Percentiles rank a stretch among this genome's conserved stretches.
phyloP scores from a whole-genome alignment of 2,329 filamentous ascomycete genomes.

The Ampelomyces quisqualis region DNA sequence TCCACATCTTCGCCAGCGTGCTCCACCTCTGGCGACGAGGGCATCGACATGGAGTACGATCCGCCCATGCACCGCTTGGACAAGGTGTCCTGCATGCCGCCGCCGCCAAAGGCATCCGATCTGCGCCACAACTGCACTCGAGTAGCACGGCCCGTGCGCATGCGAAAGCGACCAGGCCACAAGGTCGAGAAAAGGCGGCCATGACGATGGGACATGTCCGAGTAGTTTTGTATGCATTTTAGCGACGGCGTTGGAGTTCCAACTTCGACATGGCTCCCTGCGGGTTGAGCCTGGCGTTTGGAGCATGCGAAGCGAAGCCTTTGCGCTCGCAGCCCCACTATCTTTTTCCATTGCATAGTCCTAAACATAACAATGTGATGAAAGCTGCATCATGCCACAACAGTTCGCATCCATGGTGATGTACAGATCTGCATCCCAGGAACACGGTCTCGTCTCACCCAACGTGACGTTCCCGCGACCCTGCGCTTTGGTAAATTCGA shows the following conservation, averaged over 20 bases:
- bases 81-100: conserved; percentile 20
- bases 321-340: conserved; percentile 13
- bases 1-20: too few species aligned
- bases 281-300: conserved; percentile 40
- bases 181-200: conserved; percentile 22
- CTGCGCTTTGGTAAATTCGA: conserved; percentile 20
- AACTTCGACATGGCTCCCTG: conserved; percentile 28
- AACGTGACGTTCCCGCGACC: conserved; percentile 21
- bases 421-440: conserved; percentile 13
- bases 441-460: conserved; percentile 11
- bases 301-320: conserved; percentile 10
- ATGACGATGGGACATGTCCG: conserved; percentile 12
- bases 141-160: conserved; percentile 35
- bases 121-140: conserved; percentile 24
- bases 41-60: conserved; percentile 35
- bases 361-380: conserved; percentile 10
- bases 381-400: not conserved
- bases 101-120: conserved; percentile 31
- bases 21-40: conserved; percentile 32
- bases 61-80: conserved; percentile 16
- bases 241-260: conserved; percentile 33
- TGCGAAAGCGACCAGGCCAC: conserved; percentile 32
- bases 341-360: conserved; percentile 13
- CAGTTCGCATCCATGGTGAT: conserved; percentile 1
- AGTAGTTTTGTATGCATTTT: conserved; percentile 23